Conservation (phyloP, 73 alveolate genomes). For the Effrenium voratum region DNA sequence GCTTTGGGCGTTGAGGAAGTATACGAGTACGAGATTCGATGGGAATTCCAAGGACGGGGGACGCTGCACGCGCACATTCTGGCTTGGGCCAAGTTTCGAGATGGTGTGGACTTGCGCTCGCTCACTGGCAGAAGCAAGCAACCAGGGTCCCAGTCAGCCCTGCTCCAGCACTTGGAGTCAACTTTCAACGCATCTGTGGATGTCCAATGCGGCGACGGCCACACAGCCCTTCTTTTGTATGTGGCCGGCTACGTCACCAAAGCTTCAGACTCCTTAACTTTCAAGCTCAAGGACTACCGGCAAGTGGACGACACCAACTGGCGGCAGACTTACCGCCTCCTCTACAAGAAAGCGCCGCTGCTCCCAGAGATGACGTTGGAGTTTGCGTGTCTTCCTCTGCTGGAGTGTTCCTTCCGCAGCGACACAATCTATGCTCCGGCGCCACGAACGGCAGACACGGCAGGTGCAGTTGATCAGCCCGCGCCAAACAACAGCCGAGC, state of each 20-base stretch:
- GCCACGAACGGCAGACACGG: not conserved
- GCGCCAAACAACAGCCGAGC: not conserved
- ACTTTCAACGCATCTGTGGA: not conserved
- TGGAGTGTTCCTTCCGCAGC: not conserved
- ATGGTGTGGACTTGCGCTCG: not conserved
- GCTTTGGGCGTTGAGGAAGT: not conserved
- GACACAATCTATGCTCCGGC: not conserved
- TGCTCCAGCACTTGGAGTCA: not conserved
- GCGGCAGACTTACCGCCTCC: not conserved
- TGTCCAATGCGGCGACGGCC: conserved; percentile 18
- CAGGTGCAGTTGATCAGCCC: too few relatives aligned
- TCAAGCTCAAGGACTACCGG: not conserved
- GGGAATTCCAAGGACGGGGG: not conserved
- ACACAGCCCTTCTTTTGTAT: not conserved
- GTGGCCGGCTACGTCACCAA: conserved; percentile 20
- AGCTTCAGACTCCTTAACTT: not conserved
- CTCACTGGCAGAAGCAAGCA: not conserved
- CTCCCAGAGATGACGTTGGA: conserved; percentile 13
- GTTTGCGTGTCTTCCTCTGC: not conserved
- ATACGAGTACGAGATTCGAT: not conserved
- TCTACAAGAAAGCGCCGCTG: not conserved
- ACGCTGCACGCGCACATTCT: conserved; percentile 21
- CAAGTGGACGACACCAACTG: too few relatives aligned
- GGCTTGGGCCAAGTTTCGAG: not conserved
- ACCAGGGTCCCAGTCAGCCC: not conserved